Evolutionary conservation across 2,329 filamentous ascomycete species (phyloP).

Genomic region (Plectosphaerella plurivora): DNA sequence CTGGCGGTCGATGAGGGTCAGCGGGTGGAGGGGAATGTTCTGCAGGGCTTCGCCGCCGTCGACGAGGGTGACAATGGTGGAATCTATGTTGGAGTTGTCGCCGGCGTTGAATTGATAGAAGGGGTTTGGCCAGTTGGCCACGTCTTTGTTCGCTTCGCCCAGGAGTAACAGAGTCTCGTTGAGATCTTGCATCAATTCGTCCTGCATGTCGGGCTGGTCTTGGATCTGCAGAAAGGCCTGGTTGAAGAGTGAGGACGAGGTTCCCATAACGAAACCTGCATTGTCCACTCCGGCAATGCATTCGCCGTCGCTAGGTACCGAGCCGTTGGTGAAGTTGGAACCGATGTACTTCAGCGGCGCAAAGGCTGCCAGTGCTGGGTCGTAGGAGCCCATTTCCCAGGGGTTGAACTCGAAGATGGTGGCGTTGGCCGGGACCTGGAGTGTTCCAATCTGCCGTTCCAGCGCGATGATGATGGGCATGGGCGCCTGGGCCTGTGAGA

Average conservation of each 20-base stretch:
- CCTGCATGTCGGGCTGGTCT: constrained; percentile 33
- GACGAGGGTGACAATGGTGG: constrained; percentile 60
- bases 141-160: constrained; percentile 60
- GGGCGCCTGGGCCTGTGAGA: constrained; percentile 58
- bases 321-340: constrained; percentile 64
- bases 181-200: constrained; percentile 47
- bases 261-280: constrained; percentile 79
- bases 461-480: constrained; percentile 72
- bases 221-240: constrained; percentile 61
- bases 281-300: constrained; percentile 83
- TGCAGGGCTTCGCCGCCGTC: constrained; percentile 58
- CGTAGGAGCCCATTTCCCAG: constrained; percentile 73
- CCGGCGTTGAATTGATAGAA: constrained; percentile 62
- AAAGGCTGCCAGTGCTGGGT: constrained; percentile 68
- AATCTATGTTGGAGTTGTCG: constrained; percentile 52
- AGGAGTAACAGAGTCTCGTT: constrained; percentile 48
- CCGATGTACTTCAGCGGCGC: constrained; percentile 67
- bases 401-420: constrained; percentile 77
- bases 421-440: constrained; percentile 62
- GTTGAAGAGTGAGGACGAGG: constrained; percentile 82
- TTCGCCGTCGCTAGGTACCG: constrained; percentile 45
- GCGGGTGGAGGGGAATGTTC: constrained; percentile 65
- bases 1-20: constrained; percentile 66
- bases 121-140: constrained; percentile 73
- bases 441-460: constrained; percentile 57